Conservation (phyloP, 306 rosid species). For the Heteromeles arbutifolia region DNA sequence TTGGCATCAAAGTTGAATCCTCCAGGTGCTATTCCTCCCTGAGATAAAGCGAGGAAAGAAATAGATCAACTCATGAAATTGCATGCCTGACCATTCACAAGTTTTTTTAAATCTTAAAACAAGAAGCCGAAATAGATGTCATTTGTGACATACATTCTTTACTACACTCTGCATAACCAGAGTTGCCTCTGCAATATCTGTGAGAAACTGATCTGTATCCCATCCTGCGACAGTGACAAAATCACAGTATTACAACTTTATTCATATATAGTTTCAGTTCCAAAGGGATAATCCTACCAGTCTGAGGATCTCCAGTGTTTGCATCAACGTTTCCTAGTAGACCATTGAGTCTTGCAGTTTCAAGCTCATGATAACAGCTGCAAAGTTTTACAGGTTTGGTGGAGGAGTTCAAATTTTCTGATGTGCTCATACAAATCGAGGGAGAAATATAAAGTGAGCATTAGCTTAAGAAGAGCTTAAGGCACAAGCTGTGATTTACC, state of each 20-base stretch:
- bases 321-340: constrained; percentile 88
- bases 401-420: constrained; percentile 8
- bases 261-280: neutral
- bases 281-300: constrained; percentile 33
- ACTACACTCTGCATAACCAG: constrained; percentile 76
- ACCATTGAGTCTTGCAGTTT: constrained; percentile 90
- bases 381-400: neutral
- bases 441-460: constrained; percentile 9
- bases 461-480: neutral
- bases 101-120: neutral
- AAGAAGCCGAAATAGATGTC: neutral
- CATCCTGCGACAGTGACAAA: constrained; percentile 47
- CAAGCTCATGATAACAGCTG: constrained; percentile 95
- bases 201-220: constrained; percentile 97
- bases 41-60: neutral
- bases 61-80: neutral
- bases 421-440: neutral
- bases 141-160: constrained; percentile 48
- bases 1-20: constrained; percentile 99
- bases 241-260: neutral
- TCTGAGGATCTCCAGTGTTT: constrained; percentile 93
- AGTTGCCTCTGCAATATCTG: constrained; percentile 82
- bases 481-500: constrained; percentile 35
- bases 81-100: neutral
- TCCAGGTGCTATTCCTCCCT: constrained; percentile 95